Percentiles rank a stretch among this genome's conserved stretches.
Evolutionary conservation across 495 filamentous ascomycete species (phyloP).

Genomic region (Cudoniella acicularis): DNA sequence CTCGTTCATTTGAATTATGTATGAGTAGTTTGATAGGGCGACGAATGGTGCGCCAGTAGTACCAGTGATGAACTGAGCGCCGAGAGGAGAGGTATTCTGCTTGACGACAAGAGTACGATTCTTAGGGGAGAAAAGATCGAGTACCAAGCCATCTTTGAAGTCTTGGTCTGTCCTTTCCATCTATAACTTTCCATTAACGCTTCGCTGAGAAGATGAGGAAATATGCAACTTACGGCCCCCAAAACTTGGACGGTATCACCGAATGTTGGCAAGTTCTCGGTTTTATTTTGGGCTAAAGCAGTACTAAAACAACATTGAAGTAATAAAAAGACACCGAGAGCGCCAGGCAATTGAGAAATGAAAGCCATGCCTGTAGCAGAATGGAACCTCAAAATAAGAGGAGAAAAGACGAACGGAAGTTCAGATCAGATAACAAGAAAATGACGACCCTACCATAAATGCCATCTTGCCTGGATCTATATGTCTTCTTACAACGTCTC

Average conservation of each 20-base stretch:
- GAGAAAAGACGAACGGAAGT: neutral
- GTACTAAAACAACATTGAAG: slow-evolving; percentile 1
- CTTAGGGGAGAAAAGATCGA: slow-evolving; percentile 21
- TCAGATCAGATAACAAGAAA: neutral
- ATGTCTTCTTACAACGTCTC: neutral
- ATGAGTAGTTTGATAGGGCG: slow-evolving; percentile 16
- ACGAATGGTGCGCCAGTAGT: slow-evolving; percentile 15
- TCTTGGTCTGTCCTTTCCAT: slow-evolving; percentile 23
- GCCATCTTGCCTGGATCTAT: neutral
- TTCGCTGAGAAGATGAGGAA: neutral
- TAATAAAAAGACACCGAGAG: slow-evolving; percentile 8
- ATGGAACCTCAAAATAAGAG: neutral
- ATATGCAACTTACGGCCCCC: slow-evolving; percentile 5
- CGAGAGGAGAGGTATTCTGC: slow-evolving; percentile 18
- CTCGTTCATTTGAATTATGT: slow-evolving; percentile 21
- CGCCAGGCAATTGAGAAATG: slow-evolving; percentile 7
- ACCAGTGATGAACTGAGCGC: slow-evolving; percentile 16
- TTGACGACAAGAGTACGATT: slow-evolving; percentile 15
- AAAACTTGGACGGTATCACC: slow-evolving; percentile 14
- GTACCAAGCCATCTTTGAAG: slow-evolving; percentile 18
- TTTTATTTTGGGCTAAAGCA: slow-evolving; percentile 12
- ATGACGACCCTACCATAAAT: neutral
- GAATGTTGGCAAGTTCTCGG: slow-evolving; percentile 12
- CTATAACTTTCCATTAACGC: slow-evolving; percentile 1
- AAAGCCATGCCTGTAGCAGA: slow-evolving; percentile 15